A percentile compares a stretch with the other conserved stretches of the same genome.
Evolutionary conservation across 192 early-diverging fungal species (phyloP).

Genomic region (Endogone sp.): DNA sequence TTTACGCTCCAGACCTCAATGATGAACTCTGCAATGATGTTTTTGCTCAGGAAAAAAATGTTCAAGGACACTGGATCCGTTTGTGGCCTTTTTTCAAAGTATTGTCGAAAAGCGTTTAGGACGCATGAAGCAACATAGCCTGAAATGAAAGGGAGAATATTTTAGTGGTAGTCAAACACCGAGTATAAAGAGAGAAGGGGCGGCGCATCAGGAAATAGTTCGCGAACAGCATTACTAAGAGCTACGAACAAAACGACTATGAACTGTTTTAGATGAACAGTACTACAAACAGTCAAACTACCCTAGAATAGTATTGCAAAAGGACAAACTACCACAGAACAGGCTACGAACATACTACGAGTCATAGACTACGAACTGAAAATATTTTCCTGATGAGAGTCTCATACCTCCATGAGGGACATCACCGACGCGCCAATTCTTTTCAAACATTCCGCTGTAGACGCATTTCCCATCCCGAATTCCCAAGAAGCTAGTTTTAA

Average conservation of each 20-base stretch:
- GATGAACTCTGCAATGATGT: slow-evolving; percentile 1
- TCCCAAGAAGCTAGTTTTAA: slow-evolving; percentile 12
- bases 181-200: neutral
- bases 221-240: neutral
- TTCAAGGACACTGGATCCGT: slow-evolving; percentile 26
- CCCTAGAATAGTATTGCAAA: no score
- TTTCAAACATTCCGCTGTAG: slow-evolving; percentile 7
- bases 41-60: slow-evolving; percentile 24
- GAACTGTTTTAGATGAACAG: no score
- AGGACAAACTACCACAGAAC: no score
- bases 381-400: neutral
- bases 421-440: slow-evolving; percentile 12
- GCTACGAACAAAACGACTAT: no score
- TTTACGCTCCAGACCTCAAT: slow-evolving; percentile 26
- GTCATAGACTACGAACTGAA: neutral
- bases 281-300: no score
- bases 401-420: slow-evolving; percentile 28
- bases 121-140: slow-evolving; percentile 19
- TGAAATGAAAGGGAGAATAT: neutral
- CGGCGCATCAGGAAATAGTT: no score
- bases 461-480: neutral
- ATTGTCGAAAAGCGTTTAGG: slow-evolving; percentile 10
- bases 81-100: slow-evolving; percentile 13
- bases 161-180: neutral
- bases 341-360: no score